phyloP scores from a whole-genome alignment of 2,329 filamentous ascomycete genomes.

The Cladosporium oxysporum region DNA sequence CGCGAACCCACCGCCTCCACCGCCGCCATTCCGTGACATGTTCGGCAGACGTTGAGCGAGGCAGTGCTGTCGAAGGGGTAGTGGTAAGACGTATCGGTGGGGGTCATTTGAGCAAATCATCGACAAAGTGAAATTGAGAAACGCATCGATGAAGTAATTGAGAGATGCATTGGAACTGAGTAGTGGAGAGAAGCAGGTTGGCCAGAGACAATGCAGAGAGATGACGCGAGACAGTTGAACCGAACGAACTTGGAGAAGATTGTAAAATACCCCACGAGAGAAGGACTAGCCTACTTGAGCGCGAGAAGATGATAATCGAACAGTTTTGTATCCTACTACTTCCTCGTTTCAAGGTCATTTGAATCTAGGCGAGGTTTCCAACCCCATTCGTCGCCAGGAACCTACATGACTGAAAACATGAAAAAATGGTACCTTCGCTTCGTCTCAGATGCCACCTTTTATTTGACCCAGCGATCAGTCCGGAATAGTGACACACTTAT shows the following conservation, averaged over 20 bases:
- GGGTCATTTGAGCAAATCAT: background rate
- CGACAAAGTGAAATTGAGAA: background rate
- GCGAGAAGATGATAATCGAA: background rate
- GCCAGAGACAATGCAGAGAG: background rate
- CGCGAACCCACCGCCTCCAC: background rate
- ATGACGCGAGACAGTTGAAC: background rate
- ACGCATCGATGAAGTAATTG: background rate
- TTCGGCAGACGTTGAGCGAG: background rate
- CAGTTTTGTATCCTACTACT: background rate
- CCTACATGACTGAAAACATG: too few species aligned
- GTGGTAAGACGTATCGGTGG: background rate
- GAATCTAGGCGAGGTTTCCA: background rate
- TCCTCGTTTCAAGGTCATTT: too few species aligned
- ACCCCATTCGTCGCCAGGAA: too few species aligned
- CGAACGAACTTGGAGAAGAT: background rate
- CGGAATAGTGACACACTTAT: background rate
- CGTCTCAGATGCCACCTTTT: background rate
- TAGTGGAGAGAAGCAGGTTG: background rate
- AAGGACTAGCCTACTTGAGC: slow-evolving; percentile 1
- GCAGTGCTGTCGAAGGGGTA: too few species aligned
- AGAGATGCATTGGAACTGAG: background rate
- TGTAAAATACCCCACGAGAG: slow-evolving; percentile 4
- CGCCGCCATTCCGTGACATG: slow-evolving; percentile 2
- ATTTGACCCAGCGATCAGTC: background rate
- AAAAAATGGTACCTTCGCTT: too few species aligned